These are phyloP conservation scores for Luzula sylvatica DNA, from an alignment of 176 grass and related monocot species.

Conservation along the genomic window DNA sequence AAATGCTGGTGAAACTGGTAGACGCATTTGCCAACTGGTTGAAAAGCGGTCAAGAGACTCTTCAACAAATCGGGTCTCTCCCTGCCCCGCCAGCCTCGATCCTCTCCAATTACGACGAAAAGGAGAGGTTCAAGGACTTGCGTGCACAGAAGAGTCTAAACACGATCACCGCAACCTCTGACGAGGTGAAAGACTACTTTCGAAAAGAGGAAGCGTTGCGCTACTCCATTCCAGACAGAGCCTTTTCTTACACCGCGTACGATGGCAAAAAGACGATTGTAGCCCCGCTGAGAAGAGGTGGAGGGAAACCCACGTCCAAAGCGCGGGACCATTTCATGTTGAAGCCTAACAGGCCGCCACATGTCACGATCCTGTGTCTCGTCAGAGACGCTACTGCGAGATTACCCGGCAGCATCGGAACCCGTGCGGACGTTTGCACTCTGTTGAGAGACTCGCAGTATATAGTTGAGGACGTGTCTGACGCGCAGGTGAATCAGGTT, in stretches of 20 bases:
- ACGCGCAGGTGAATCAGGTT: conserved; percentile 82
- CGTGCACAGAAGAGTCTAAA: conserved; percentile 96
- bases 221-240: conserved; percentile 96
- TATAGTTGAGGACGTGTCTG: conserved; percentile 70
- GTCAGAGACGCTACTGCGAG: conserved; percentile 92
- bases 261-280: conserved; percentile 96
- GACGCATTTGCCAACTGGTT: conserved; percentile 99
- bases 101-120: conserved; percentile 75
- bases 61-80: conserved; percentile 94
- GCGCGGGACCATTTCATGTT: conserved; percentile 98
- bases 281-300: conserved; percentile 86
- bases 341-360: conserved; percentile 80
- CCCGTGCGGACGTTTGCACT: conserved; percentile 95
- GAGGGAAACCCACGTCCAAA: conserved; percentile 96
- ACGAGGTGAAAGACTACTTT: conserved; percentile 78
- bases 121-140: conserved; percentile 96
- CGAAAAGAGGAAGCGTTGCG: conserved; percentile 82
- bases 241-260: conserved; percentile 88
- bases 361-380: conserved; percentile 96
- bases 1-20: conserved; percentile 98
- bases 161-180: conserved; percentile 79
- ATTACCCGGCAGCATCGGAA: conserved; percentile 85
- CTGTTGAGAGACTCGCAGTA: conserved; percentile 94
- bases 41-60: conserved; percentile 96
- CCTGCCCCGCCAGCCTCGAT: conserved; percentile 69